phyloP scores from a whole-genome alignment of 2,329 filamentous ascomycete species.

The Calonectria ilicicola region DNA sequence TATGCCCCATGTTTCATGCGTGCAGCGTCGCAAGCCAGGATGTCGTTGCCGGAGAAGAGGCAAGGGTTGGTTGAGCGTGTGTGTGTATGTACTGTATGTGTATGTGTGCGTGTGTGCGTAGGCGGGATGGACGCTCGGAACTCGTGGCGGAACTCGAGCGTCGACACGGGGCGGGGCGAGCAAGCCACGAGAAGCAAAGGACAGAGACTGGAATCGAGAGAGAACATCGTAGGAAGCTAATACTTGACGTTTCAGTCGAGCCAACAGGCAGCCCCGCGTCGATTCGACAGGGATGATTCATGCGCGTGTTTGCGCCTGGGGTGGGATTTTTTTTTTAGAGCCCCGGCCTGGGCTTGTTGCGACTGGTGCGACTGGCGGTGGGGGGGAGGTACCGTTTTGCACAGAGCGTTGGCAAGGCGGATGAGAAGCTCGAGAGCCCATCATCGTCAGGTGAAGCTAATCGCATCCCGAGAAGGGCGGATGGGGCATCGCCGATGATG shows the following conservation, averaged over 20 bases:
- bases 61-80: not conserved
- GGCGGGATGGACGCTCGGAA: constrained; percentile 18
- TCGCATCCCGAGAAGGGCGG: not conserved
- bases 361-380: not conserved
- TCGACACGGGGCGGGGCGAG: not conserved
- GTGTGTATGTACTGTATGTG: no score
- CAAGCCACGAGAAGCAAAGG: not conserved
- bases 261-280: constrained; percentile 23
- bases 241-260: constrained; percentile 34
- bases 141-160: constrained; percentile 14
- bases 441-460: constrained; percentile 20
- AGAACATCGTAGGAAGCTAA: constrained; percentile 10
- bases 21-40: constrained; percentile 33
- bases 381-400: not conserved
- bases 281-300: constrained; percentile 33
- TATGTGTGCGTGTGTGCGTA: not conserved
- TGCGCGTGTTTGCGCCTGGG: constrained; percentile 38
- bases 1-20: constrained; percentile 38
- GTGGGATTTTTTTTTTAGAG: constrained; percentile 20
- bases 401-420: constrained; percentile 5
- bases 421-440: constrained; percentile 11
- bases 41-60: constrained; percentile 23
- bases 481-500: not conserved
- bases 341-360: constrained; percentile 13
- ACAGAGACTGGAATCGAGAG: not conserved